These are phyloP conservation scores for Alternaria arbusti DNA, from an alignment of 2,329 filamentous ascomycete genomes.

Conservation along the genomic window DNA sequence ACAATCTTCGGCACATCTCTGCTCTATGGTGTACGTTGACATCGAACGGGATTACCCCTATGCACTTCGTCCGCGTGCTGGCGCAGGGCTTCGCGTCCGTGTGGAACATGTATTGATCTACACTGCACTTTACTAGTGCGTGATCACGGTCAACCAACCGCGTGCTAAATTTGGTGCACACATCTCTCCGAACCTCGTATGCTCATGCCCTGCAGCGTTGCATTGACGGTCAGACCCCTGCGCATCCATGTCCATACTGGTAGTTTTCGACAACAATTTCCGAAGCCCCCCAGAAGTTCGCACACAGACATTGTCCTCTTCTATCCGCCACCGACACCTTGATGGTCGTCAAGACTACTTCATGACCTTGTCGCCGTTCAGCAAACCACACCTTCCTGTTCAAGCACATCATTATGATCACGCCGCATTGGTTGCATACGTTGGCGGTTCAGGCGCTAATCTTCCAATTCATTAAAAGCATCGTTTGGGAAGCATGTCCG, in stretches of 20 bases:
- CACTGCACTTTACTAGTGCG: not conserved
- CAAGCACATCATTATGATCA: constrained; percentile 3
- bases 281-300: constrained; percentile 6
- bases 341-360: not conserved
- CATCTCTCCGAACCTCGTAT: constrained; percentile 6
- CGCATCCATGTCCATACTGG: constrained; percentile 12
- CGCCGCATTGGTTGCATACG: not conserved
- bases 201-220: not conserved
- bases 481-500: constrained; percentile 19
- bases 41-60: not conserved
- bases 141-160: constrained; percentile 12
- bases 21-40: not conserved
- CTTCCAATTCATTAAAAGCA: constrained; percentile 20
- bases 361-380: not conserved
- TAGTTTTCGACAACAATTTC: constrained; percentile 2
- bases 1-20: constrained; percentile 22
- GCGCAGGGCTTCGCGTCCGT: not conserved
- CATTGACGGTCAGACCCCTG: constrained; percentile 10
- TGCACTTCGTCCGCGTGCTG: not conserved
- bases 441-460: constrained; percentile 13
- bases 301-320: constrained; percentile 1
- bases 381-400: constrained; percentile 15
- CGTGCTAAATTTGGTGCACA: constrained; percentile 9
- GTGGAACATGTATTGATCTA: not conserved
- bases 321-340: constrained; percentile 8